phyloP scores from a whole-genome alignment of 2,329 filamentous ascomycete genomes.

The Bertia moriformis region DNA sequence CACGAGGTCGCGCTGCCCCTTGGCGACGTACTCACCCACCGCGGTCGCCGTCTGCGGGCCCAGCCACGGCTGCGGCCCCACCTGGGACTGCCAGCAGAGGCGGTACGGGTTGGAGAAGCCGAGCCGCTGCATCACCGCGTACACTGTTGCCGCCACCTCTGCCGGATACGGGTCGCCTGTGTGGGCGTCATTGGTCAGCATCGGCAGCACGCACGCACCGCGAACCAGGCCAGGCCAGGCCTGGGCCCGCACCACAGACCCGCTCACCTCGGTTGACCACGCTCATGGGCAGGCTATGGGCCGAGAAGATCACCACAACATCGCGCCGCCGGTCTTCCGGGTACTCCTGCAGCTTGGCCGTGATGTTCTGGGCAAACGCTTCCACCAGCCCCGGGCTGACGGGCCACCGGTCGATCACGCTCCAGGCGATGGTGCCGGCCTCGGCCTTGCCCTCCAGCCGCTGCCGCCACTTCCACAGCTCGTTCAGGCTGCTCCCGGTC shows the following conservation, averaged over 20 bases:
- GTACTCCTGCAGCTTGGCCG: slow-evolving; percentile 70
- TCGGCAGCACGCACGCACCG: slow-evolving; percentile 10
- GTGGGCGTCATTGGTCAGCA: slow-evolving; percentile 7
- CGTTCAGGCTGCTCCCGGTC: slow-evolving; percentile 88
- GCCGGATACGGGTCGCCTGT: slow-evolving; percentile 82
- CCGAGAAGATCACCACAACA: slow-evolving; percentile 82
- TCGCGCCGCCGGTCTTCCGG: slow-evolving; percentile 65
- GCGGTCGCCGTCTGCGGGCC: slow-evolving; percentile 84
- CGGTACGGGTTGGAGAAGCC: slow-evolving; percentile 82
- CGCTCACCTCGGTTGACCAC: slow-evolving; percentile 89
- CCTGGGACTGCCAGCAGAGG: slow-evolving; percentile 94
- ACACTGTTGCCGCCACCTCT: slow-evolving; percentile 88
- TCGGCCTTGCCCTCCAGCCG: slow-evolving; percentile 65
- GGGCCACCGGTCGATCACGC: slow-evolving; percentile 95
- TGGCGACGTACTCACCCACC: slow-evolving; percentile 75
- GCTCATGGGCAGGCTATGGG: slow-evolving; percentile 90
- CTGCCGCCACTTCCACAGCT: slow-evolving; percentile 93
- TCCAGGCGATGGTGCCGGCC: slow-evolving; percentile 75
- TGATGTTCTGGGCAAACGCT: slow-evolving; percentile 83
- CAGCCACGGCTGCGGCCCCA: slow-evolving; percentile 87
- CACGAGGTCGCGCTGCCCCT: slow-evolving; percentile 80
- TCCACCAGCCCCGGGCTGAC: slow-evolving; percentile 80
- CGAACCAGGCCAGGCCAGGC: neutral
- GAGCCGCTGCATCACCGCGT: slow-evolving; percentile 88
- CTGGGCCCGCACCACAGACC: slow-evolving; percentile 7